phyloP scores from a whole-genome alignment of 768 basidiomycete species.

The Suillus paluster region DNA sequence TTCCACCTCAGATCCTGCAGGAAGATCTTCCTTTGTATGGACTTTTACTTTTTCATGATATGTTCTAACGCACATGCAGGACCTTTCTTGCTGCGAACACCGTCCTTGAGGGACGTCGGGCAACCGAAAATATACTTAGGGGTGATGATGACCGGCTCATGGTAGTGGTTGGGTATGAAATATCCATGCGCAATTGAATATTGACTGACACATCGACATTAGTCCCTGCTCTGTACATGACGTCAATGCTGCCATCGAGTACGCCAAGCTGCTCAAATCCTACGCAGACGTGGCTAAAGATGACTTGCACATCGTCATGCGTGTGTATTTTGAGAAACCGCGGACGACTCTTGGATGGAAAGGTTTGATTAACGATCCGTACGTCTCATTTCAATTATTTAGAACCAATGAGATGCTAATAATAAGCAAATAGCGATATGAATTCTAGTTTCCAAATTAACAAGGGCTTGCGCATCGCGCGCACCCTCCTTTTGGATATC shows the following conservation, averaged over 20 bases:
- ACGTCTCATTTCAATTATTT: constrained; percentile 3
- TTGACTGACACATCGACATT: constrained; percentile 11
- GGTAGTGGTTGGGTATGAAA: constrained; percentile 83
- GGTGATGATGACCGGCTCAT: constrained; percentile 92
- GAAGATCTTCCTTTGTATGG: constrained; percentile 89
- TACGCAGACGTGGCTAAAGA: constrained; percentile 83
- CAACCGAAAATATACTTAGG: constrained; percentile 76
- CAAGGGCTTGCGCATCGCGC: constrained; percentile 88
- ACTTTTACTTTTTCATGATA: neutral
- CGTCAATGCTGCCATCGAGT: constrained; percentile 82
- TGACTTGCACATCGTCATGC: constrained; percentile 95
- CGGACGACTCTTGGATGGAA: constrained; percentile 99
- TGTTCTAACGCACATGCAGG: constrained; percentile 41
- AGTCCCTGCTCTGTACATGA: constrained; percentile 97
- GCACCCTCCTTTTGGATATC: constrained; percentile 85
- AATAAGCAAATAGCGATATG: constrained; percentile 53
- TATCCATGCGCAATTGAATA: neutral
- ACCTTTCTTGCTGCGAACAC: constrained; percentile 85
- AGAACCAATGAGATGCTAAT: neutral
- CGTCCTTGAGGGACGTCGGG: constrained; percentile 81
- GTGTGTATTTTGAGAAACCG: constrained; percentile 97
- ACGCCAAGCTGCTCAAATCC: constrained; percentile 75
- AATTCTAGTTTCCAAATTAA: constrained; percentile 96
- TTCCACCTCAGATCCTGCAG: constrained; percentile 92
- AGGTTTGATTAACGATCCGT: constrained; percentile 95